Base-by-base conservation (phyloP, 1,284 basidiomycete species). In the Schizopora paradoxa region DNA sequence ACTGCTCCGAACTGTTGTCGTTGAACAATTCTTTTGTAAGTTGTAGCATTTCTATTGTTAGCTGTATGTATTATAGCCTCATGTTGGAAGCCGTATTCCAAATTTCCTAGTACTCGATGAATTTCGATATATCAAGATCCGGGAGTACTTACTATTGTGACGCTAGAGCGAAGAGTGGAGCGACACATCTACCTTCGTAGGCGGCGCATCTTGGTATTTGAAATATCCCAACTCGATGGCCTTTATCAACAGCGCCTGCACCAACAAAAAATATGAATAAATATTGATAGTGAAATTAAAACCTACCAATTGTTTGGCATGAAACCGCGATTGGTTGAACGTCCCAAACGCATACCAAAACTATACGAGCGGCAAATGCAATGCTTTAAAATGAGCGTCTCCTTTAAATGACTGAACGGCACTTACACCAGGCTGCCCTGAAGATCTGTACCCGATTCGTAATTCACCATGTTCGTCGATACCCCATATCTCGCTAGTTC, bases 291-390 rank as follows among this genome's bases (percentile, higher is more conserved):
- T 22, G 8, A 16, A 10, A 7, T 2, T 6, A 4, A 32, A 34
- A 23, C 45, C 42, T 23, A 49, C 48, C 56, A 69, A 41, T 14
- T 58, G 54, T 46, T 64, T 67, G 6, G 67, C 64, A 38, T 53
- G 45, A 49, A 62, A 58, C 4, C 67, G 54, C 0, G 60, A 57
- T 11, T 49, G 48, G 5, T 48, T 49, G 45, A 69, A 66, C 47
- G 66, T 63, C 2, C 66, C 66, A 2, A 56, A 58, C 3, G 58
- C 63, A 43, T 57, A 69, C 66, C 66, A 67, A 0, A 68, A 50
- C 66, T 68, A 26, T 35, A 35, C 8, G 8, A 22, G 13, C 21
- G 6, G 33, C 11, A 25, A 41, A 6, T 8, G 14, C 23, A 43
- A 26, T n/a, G 29, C 18, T 35, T 32, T 7, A n/a, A 28, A 13